Evolutionary conservation across 2,329 filamentous ascomycete species (phyloP).

Genomic region (Ceratocystis diversiconidia): DNA sequence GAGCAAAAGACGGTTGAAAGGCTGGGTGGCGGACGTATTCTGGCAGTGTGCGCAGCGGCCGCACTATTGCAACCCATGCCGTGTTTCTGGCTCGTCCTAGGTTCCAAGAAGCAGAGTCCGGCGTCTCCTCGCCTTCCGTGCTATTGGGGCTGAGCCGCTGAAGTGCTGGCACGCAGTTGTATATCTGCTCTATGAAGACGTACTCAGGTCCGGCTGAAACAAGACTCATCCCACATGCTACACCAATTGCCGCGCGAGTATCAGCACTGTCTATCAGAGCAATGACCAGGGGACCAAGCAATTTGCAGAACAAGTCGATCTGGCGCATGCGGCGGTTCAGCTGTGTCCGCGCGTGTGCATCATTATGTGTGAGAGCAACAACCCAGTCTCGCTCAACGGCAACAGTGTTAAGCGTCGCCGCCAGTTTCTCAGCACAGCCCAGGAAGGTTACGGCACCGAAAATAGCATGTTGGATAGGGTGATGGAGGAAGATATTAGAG

Average conservation of each 20-base stretch:
- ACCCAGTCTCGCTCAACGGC: conserved; percentile 61
- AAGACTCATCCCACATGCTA: conserved; percentile 36
- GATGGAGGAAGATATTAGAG: too few species aligned
- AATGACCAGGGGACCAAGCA: conserved; percentile 42
- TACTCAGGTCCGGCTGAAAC: conserved; percentile 39
- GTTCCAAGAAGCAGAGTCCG: not conserved
- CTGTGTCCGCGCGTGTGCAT: conserved; percentile 21
- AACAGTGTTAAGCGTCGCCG: conserved; percentile 49
- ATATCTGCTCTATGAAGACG: conserved; percentile 31
- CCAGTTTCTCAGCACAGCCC: conserved; percentile 56
- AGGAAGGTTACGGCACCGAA: conserved; percentile 33
- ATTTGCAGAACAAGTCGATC: conserved; percentile 46
- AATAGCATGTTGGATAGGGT: conserved; percentile 18
- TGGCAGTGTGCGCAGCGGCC: conserved; percentile 21
- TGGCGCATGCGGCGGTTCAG: conserved; percentile 48
- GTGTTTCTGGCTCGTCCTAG: not conserved
- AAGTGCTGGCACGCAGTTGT: conserved; percentile 21
- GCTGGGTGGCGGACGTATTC: conserved; percentile 41
- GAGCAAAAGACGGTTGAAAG: conserved; percentile 46
- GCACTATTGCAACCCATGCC: not conserved
- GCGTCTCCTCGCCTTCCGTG: too few species aligned
- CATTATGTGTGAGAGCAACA: conserved; percentile 27
- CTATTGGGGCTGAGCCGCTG: not conserved
- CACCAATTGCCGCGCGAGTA: conserved; percentile 34
- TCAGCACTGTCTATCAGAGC: conserved; percentile 36